Evolutionary conservation across 495 filamentous ascomycete species (phyloP).

Genomic region (Aspergillus asperescens): DNA sequence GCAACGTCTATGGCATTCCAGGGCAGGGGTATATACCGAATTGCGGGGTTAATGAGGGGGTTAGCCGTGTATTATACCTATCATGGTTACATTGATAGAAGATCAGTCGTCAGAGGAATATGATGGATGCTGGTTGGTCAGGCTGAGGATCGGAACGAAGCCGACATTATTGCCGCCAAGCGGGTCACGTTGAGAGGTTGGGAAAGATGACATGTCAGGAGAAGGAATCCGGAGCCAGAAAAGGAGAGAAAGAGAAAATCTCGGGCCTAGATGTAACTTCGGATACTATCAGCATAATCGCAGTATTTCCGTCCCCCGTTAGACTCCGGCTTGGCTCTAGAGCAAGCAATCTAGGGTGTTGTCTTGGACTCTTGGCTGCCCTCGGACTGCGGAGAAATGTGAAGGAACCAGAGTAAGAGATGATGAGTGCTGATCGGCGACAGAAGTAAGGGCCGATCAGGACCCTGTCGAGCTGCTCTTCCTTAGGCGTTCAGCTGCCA

Average conservation of each 20-base stretch:
- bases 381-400: constrained; percentile 1
- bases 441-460: constrained; percentile 8
- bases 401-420: too few species aligned
- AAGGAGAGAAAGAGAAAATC: background rate
- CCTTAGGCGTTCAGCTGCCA: background rate
- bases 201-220: background rate
- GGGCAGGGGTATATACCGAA: too few species aligned
- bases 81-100: too few species aligned
- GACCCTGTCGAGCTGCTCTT: background rate
- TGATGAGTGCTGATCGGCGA: constrained; percentile 1
- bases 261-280: background rate
- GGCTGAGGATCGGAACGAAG: too few species aligned
- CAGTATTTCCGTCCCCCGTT: background rate
- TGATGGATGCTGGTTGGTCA: too few species aligned
- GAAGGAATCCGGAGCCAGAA: background rate
- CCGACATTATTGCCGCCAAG: background rate
- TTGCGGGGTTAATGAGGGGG: too few species aligned
- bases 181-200: background rate
- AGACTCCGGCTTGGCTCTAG: background rate
- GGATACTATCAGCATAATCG: too few species aligned
- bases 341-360: constrained; percentile 5
- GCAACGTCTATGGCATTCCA: too few species aligned
- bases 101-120: too few species aligned
- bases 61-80: too few species aligned
- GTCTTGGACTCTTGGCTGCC: constrained; percentile 1